A percentile compares a stretch with the other conserved stretches of the same genome.
phyloP scores from a whole-genome alignment of 352 stramenopile genomes.

The Globisporangium irregulare region DNA sequence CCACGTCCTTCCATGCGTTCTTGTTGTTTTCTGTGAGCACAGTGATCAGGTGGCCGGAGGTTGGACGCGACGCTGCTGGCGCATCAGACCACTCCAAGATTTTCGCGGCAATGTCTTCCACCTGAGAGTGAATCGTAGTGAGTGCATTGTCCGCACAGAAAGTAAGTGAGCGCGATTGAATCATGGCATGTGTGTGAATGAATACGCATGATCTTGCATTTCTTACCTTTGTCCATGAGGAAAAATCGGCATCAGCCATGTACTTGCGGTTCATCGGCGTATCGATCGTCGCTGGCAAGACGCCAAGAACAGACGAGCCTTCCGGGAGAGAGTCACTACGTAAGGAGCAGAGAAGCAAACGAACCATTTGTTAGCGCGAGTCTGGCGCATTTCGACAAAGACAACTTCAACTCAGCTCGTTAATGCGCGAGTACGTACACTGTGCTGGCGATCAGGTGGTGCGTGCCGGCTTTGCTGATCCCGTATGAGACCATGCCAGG shows the following conservation, averaged over 20 bases:
- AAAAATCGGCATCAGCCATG: conserved; percentile 84
- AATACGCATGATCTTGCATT: background rate
- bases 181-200: background rate
- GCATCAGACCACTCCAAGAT: conserved; percentile 68
- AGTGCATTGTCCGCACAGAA: background rate
- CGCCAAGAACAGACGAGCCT: conserved; percentile 48
- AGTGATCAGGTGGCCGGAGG: conserved; percentile 69
- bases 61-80: conserved; percentile 35
- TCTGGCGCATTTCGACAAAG: background rate
- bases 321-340: conserved; percentile 52
- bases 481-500: conserved; percentile 86
- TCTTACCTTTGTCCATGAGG: conserved; percentile 73
- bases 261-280: conserved; percentile 88
- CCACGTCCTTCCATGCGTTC: conserved; percentile 61
- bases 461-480: conserved; percentile 88
- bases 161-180: background rate
- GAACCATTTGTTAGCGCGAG: background rate
- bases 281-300: conserved; percentile 83
- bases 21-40: conserved; percentile 55
- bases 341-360: background rate
- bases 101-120: conserved; percentile 71
- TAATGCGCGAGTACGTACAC: conserved; percentile 37
- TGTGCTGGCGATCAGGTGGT: conserved; percentile 83
- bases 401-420: no score
- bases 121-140: conserved; percentile 17